Conservation (phyloP, 2,329 filamentous ascomycete genomes). For the Aspergillus neoniger region DNA sequence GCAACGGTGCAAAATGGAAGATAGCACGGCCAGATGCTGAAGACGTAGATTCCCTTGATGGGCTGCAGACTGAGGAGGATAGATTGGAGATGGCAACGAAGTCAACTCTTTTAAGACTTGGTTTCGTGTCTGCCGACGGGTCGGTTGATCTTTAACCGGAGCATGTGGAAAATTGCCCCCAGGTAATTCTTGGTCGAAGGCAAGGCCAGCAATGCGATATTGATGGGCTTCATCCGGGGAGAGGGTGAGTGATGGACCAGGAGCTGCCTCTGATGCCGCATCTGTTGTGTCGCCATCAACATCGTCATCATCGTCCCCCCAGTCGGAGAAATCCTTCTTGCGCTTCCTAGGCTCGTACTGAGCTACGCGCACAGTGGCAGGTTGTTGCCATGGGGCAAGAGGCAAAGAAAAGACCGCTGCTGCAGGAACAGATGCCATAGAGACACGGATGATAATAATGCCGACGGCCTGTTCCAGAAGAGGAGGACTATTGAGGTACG, state of each 20-base stretch:
- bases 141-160: slow-evolving; percentile 20
- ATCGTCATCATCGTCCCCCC: slow-evolving; percentile 28
- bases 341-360: slow-evolving; percentile 41
- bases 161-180: slow-evolving; percentile 46
- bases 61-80: slow-evolving; percentile 34
- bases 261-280: slow-evolving; percentile 28
- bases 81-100: slow-evolving; percentile 37
- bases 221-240: slow-evolving; percentile 46
- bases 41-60: slow-evolving; percentile 41
- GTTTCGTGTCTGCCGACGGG: slow-evolving; percentile 15
- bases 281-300: slow-evolving; percentile 33
- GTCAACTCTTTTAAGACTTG: slow-evolving; percentile 32
- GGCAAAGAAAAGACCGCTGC: slow-evolving; percentile 43
- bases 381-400: slow-evolving; percentile 40
- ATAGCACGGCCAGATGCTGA: slow-evolving; percentile 66
- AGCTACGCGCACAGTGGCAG: slow-evolving; percentile 36
- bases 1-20: slow-evolving; percentile 70
- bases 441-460: slow-evolving; percentile 6
- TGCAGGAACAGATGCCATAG: slow-evolving; percentile 34
- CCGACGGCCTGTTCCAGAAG: slow-evolving; percentile 11
- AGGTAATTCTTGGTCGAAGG: slow-evolving; percentile 41
- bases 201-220: slow-evolving; percentile 45
- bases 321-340: slow-evolving; percentile 30
- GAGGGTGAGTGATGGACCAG: slow-evolving; percentile 31
- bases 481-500: not conserved